These are phyloP conservation scores for Podospora australis DNA, from an alignment of 495 filamentous ascomycete genomes.

Conservation along the genomic window DNA sequence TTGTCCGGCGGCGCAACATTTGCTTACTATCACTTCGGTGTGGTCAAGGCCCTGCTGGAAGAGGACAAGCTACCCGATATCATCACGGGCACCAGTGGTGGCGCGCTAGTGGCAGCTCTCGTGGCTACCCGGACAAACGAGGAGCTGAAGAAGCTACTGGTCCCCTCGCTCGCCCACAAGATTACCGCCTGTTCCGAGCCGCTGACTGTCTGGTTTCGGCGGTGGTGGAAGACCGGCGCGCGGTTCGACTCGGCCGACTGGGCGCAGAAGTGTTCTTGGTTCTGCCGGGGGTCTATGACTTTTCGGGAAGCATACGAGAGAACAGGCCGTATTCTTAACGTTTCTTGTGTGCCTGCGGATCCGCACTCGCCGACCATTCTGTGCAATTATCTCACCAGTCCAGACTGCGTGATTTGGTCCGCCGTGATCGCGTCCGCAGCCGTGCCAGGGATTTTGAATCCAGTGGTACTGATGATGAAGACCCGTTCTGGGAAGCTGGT, in stretches of 20 bases:
- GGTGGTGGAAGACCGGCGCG: constrained; percentile 90
- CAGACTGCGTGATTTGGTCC: constrained; percentile 97
- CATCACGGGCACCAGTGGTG: constrained; percentile 92
- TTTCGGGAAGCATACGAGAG: constrained; percentile 93
- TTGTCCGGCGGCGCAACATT: constrained; percentile 92
- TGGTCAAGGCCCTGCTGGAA: constrained; percentile 85
- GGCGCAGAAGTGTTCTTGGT: constrained; percentile 84
- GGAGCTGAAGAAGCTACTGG: constrained; percentile 75
- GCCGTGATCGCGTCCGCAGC: constrained; percentile 93
- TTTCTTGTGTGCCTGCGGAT: constrained; percentile 94
- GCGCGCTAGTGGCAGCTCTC: constrained; percentile 83
- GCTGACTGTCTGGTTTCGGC: constrained; percentile 65
- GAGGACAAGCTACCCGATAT: constrained; percentile 81
- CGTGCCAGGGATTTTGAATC: constrained; percentile 92
- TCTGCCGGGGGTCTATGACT: constrained; percentile 79
- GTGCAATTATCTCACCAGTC: constrained; percentile 87
- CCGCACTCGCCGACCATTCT: constrained; percentile 89
- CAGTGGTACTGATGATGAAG: constrained; percentile 96
- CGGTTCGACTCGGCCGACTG: constrained; percentile 90
- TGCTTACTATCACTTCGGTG: constrained; percentile 95
- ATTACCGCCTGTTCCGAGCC: constrained; percentile 81
- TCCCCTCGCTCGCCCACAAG: constrained; percentile 74
- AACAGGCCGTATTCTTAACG: constrained; percentile 90
- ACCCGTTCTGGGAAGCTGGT: constrained; percentile 60
- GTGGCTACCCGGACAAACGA: constrained; percentile 86